A percentile compares a stretch with the other conserved stretches of the same genome.
phyloP scores from a whole-genome alignment of 2,329 filamentous ascomycete species.

The Aspergillus japonicus region DNA sequence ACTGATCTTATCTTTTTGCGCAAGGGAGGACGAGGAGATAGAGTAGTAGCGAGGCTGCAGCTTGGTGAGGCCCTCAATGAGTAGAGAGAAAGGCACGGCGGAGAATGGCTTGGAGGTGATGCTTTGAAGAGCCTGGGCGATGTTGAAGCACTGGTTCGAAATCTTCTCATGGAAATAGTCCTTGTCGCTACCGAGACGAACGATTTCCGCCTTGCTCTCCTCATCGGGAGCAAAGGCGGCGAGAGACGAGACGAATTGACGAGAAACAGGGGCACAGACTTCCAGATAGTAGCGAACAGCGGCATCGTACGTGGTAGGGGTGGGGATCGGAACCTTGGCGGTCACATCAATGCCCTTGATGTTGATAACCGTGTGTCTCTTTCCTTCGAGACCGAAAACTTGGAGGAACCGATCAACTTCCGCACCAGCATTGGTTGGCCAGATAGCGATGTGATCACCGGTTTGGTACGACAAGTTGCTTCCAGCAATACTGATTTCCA shows the following conservation, averaged over 20 bases:
- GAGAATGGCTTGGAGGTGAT: slow-evolving; percentile 76
- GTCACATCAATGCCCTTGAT: slow-evolving; percentile 92
- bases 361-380: slow-evolving; percentile 77
- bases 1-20: slow-evolving; percentile 91
- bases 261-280: slow-evolving; percentile 90
- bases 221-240: slow-evolving; percentile 89
- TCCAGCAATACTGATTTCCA: slow-evolving; percentile 87
- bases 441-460: slow-evolving; percentile 94
- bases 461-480: slow-evolving; percentile 93
- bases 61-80: slow-evolving; percentile 92
- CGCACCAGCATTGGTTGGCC: slow-evolving; percentile 91
- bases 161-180: slow-evolving; percentile 92
- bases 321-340: slow-evolving; percentile 95
- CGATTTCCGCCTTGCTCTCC: slow-evolving; percentile 79
- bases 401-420: slow-evolving; percentile 89
- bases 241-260: slow-evolving; percentile 86
- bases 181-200: slow-evolving; percentile 85
- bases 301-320: slow-evolving; percentile 93
- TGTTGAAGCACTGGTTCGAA: slow-evolving; percentile 78
- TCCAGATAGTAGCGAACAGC: slow-evolving; percentile 95
- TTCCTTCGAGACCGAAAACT: slow-evolving; percentile 71
- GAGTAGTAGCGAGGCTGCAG: slow-evolving; percentile 98
- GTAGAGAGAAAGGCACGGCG: slow-evolving; percentile 85
- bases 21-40: slow-evolving; percentile 92
- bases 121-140: slow-evolving; percentile 76